Conservation (phyloP, 2,329 filamentous ascomycete genomes). For the Ascocoryne sarcoides region DNA sequence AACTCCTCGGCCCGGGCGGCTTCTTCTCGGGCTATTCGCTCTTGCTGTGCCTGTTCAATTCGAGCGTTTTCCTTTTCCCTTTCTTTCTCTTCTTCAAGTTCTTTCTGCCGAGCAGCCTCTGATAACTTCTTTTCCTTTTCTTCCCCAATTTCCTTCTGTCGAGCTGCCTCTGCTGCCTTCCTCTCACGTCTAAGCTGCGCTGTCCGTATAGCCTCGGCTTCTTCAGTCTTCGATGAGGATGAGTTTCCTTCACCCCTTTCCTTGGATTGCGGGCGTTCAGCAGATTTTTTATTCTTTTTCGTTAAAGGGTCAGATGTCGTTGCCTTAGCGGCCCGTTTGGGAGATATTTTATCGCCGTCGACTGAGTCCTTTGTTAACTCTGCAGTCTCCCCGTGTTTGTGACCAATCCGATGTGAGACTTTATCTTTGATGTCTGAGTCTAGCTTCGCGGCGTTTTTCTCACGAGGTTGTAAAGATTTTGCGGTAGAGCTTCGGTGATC, state of each 20-base stretch:
- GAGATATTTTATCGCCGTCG: constrained; percentile 9
- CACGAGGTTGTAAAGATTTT: constrained; percentile 16
- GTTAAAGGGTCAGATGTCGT: constrained; percentile 5
- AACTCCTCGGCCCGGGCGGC: constrained; percentile 30
- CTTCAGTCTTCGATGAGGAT: constrained; percentile 33
- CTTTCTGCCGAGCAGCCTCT: constrained; percentile 5
- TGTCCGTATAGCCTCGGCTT: constrained; percentile 28
- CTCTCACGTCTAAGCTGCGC: constrained; percentile 10
- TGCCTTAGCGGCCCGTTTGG: constrained; percentile 11
- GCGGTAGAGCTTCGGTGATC: constrained; percentile 16
- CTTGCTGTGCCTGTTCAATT: constrained; percentile 20
- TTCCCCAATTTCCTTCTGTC: constrained; percentile 25
- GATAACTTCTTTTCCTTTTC: constrained; percentile 27
- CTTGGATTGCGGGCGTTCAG: constrained; percentile 8
- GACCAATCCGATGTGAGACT: constrained; percentile 3
- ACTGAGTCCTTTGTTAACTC: constrained; percentile 7
- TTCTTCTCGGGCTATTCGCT: constrained; percentile 21
- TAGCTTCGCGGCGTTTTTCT: constrained; percentile 11
- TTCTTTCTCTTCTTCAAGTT: constrained; percentile 5
- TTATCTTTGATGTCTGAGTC: constrained; percentile 13
- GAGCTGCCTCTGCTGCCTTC: constrained; percentile 3
- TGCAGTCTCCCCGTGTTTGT: constrained; percentile 7
- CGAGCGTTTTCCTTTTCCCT: constrained; percentile 18
- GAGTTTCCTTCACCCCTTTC: constrained; percentile 4
- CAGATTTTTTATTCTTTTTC: constrained; percentile 10